phyloP scores from a whole-genome alignment of 176 grass and related monocot species.

The Triticum monococcum region DNA sequence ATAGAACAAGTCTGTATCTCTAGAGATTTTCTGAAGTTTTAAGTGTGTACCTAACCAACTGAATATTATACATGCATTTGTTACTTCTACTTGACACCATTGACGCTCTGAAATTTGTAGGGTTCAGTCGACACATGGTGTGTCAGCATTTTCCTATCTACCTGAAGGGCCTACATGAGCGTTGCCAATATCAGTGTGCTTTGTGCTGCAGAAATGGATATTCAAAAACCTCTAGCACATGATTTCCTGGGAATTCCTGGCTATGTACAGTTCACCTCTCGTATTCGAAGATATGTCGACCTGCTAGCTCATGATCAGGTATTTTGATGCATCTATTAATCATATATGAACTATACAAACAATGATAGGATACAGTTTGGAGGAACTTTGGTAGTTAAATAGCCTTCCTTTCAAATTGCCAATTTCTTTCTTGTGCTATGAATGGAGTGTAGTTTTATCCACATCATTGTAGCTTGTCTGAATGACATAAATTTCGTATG shows the following conservation, averaged over 20 bases:
- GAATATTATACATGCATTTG: not conserved
- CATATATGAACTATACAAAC: not conserved
- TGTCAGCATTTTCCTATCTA: slow-evolving; percentile 64
- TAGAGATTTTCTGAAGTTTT: slow-evolving; percentile 1
- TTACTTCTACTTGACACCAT: not conserved
- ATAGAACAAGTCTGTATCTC: not conserved
- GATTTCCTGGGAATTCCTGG: slow-evolving; percentile 75
- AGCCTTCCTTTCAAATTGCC: no score
- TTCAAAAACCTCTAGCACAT: slow-evolving; percentile 62
- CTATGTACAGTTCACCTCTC: slow-evolving; percentile 93
- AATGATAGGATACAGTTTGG: no score
- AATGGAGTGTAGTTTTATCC: no score
- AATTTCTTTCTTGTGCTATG: no score
- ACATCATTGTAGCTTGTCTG: no score
- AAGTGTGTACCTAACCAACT: not conserved
- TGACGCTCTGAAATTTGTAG: slow-evolving; percentile 40
- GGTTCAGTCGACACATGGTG: slow-evolving; percentile 81
- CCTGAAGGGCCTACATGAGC: slow-evolving; percentile 81
- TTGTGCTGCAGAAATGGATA: slow-evolving; percentile 82
- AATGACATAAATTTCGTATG: no score
- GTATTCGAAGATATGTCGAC: slow-evolving; percentile 88
- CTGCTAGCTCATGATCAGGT: slow-evolving; percentile 94
- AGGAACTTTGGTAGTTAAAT: no score
- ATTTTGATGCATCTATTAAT: slow-evolving; percentile 5
- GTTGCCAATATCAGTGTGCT: slow-evolving; percentile 73